phyloP scores from a whole-genome alignment of 2,329 filamentous ascomycete species.

The Fusarium beomiforme region DNA sequence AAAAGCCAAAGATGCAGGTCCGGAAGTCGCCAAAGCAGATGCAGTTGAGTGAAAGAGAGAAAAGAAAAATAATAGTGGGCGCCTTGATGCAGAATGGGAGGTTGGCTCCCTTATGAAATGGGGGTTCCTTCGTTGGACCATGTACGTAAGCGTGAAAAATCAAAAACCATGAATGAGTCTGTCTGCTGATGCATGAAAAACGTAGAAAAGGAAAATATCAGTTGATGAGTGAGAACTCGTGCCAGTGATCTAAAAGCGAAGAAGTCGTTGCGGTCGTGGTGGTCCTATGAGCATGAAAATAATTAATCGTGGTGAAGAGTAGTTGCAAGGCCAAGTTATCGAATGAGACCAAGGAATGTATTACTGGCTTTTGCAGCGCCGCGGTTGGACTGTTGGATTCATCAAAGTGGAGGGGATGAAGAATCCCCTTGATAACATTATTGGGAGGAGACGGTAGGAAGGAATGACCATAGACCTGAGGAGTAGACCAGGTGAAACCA shows the following conservation, averaged over 20 bases:
- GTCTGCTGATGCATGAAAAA: slow-evolving; percentile 39
- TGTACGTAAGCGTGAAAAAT: slow-evolving; percentile 35
- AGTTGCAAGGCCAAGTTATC: slow-evolving; percentile 21
- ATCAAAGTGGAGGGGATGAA: slow-evolving; percentile 15
- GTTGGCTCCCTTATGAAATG: slow-evolving; percentile 31
- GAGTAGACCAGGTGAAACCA: slow-evolving; percentile 42
- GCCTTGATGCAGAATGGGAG: slow-evolving; percentile 36
- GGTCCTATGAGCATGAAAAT: slow-evolving; percentile 40
- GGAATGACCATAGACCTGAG: slow-evolving; percentile 32
- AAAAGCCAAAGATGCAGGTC: slow-evolving; percentile 33
- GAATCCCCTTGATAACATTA: slow-evolving; percentile 25
- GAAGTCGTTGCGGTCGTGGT: slow-evolving; percentile 44
- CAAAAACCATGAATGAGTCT: slow-evolving; percentile 23
- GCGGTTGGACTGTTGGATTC: slow-evolving; percentile 19
- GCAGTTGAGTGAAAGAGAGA: slow-evolving; percentile 25
- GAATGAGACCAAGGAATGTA: slow-evolving; percentile 22
- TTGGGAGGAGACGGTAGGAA: slow-evolving; percentile 23
- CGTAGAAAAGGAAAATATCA: slow-evolving; percentile 31
- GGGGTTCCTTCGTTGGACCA: slow-evolving; percentile 28
- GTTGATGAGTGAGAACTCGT: slow-evolving; percentile 38
- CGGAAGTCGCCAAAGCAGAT: slow-evolving; percentile 35
- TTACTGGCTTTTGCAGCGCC: slow-evolving; percentile 29
- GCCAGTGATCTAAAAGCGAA: slow-evolving; percentile 42
- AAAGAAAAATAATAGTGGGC: slow-evolving; percentile 32
- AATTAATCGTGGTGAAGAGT: slow-evolving; percentile 34